Base-by-base conservation (phyloP, 148 eudicot species). In the Camellia lanceoleosa region DNA sequence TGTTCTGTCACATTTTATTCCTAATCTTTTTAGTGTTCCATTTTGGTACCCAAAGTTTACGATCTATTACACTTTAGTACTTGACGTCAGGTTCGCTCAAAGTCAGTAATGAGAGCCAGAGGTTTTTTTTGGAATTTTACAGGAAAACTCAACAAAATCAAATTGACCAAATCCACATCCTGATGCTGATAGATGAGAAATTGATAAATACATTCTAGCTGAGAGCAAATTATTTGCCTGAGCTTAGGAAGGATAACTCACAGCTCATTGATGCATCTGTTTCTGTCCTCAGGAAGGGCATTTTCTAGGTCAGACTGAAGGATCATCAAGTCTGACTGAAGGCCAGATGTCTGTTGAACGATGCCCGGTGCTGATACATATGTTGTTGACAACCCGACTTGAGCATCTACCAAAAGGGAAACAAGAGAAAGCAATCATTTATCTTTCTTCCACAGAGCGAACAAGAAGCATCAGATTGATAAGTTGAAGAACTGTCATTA, bases 321-420 rank as follows among this genome's bases (percentile, higher is more conserved):
- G 67, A 85, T 68, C 91, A 81, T 89, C 86, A 96, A 85, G 83
- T 96, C 98, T 56, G 94, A 90, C 76, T 91, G 97, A 81, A 96
- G 98, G 83, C 88, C 87, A 60, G 95, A 90, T 80, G 94, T 87
- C 83, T 96, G 98, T 80, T 96, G 99, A 84, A 94, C 91, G 83
- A 96, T 91, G 78, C 95, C 98, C 14, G 95, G 99, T 46, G 94
- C 98, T 51, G 98, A 96, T 78, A 96, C 95, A 81, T 96, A 96
- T n/a, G 95, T 88, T 51, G 98, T 88, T 51, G 98, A 92, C 75
- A 84, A 67, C 80, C 97, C 89, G 82, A 86, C 86, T 89, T 96
- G 99, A 84, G 94, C 86, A 91, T 96, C 99, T 93, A 76, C 6
- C 82, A 75, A 73, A 55, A 80, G 41, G 61, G 51, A 76, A 83